These are phyloP conservation scores for Talaromyces trachyspermus DNA, from an alignment of 495 filamentous ascomycete species.

Conservation along the genomic window DNA sequence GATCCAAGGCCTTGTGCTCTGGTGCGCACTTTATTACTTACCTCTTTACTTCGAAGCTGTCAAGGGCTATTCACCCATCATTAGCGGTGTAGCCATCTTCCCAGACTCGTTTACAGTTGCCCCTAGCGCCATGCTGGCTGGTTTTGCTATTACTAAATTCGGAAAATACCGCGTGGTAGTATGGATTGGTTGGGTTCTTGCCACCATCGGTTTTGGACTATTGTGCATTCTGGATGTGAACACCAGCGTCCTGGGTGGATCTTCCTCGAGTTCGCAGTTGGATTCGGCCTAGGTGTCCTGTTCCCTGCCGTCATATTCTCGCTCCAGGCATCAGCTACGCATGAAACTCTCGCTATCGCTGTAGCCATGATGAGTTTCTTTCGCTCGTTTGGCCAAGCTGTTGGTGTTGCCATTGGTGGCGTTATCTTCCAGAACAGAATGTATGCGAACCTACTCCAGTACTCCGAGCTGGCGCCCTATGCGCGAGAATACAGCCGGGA, in stretches of 20 bases:
- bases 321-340: conserved; percentile 39
- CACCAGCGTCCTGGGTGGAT: conserved; percentile 40
- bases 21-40: conserved; percentile 41
- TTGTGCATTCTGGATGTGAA: conserved; percentile 35
- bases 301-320: conserved; percentile 41
- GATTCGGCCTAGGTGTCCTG: conserved; percentile 43
- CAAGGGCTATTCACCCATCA: conserved; percentile 38
- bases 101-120: conserved; percentile 46
- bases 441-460: conserved; percentile 32
- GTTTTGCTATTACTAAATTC: conserved; percentile 33
- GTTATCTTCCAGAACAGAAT: conserved; percentile 57
- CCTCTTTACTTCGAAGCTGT: conserved; percentile 47
- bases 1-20: conserved; percentile 45
- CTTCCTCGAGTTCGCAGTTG: conserved; percentile 38
- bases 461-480: conserved; percentile 32
- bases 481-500: conserved; percentile 47
- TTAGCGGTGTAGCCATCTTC: conserved; percentile 41
- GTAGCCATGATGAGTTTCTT: conserved; percentile 51
- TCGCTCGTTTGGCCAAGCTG: conserved; percentile 44
- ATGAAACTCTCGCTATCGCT: conserved; percentile 37
- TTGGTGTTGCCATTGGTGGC: conserved; percentile 51
- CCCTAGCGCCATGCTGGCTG: conserved; percentile 40
- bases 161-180: conserved; percentile 44
- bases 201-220: conserved; percentile 39
- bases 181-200: conserved; percentile 46